These are phyloP conservation scores for Suillus luteus DNA, from an alignment of 768 basidiomycete species.

Conservation along the genomic window DNA sequence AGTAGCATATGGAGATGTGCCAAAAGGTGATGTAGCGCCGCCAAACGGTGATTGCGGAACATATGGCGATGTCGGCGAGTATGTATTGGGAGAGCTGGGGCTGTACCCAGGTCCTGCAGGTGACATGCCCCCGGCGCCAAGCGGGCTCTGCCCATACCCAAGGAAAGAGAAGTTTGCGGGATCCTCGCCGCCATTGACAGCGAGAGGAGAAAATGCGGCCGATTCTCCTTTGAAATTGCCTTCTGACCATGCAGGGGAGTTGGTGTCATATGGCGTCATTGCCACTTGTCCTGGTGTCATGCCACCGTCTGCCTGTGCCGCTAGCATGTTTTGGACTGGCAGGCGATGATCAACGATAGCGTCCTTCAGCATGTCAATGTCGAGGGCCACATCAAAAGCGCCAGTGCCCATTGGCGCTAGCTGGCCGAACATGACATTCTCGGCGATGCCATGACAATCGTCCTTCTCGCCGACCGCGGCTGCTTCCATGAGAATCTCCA, in stretches of 20 bases:
- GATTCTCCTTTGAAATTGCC: constrained; percentile 78
- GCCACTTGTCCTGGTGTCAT: constrained; percentile 92
- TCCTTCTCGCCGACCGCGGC: constrained; percentile 98
- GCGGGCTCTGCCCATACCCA: constrained; percentile 85
- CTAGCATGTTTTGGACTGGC: constrained; percentile 79
- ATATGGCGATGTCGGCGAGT: constrained; percentile 89
- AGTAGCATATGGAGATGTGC: constrained; percentile 77
- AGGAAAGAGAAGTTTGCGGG: constrained; percentile 70
- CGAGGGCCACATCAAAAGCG: constrained; percentile 91
- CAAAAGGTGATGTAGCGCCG: constrained; percentile 82
- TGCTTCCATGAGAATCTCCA: constrained; percentile 98
- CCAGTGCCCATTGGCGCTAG: constrained; percentile 99
- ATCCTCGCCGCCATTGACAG: constrained; percentile 84
- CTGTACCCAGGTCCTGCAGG: constrained; percentile 87
- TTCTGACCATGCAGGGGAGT: constrained; percentile 84
- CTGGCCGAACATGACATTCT: constrained; percentile 98
- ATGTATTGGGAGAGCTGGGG: constrained; percentile 87
- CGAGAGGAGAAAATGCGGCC: constrained; percentile 94
- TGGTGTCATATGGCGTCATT: constrained; percentile 96
- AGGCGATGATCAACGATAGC: constrained; percentile 96
- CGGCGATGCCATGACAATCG: constrained; percentile 97
- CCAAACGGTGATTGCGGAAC: constrained; percentile 82
- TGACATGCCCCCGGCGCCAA: constrained; percentile 84
- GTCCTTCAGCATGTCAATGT: constrained; percentile 98
- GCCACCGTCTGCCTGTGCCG: constrained; percentile 78